Evolutionary conservation across 179 eudicot species (phyloP), one percentile per base, ranked within the genome.

Genomic region (Beta corolliflora): DNA sequence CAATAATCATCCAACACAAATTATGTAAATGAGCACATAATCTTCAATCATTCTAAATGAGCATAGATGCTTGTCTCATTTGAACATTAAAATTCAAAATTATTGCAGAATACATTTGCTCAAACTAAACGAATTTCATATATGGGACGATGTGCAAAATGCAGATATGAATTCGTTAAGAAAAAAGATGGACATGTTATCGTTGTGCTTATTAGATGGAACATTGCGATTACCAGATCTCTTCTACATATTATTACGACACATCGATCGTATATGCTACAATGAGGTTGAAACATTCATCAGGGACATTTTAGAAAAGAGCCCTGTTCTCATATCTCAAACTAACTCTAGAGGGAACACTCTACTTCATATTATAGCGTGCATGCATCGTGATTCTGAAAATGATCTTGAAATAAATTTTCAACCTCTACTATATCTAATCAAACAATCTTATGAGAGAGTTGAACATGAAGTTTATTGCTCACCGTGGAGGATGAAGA

Each of bases 401-500:
- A 31, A 0, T 31, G 23, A 14, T 7, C 54, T 7, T n/a, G 2
- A 56, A 0, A 5, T 58, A n/a, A n/a, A n/a, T 31, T 2, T 2
- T 14, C 68, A 21, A 0, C 41, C 58, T 0, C 10, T 79, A 10
- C 36, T 70, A 7, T 0, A 9, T 36, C 4, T 9, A 16, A 69
- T 18, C 0, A 6, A 70, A 14, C 23, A 56, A 4, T 70, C 0
- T 14, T 70, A 41, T 14, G 53, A 21, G 2, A 56, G 70, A 9
- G 66, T 5, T 19, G 19, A 36, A 18, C 25, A 55, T 6, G 66
- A 41, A 13, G 52, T 68, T 4, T 78, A 55, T 9, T 78, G 18
- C 12, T 66, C 81, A 7, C 75, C 76, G 1, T 79, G 81, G 81
- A 69, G 25, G 56, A 45, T 70, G 56, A 79, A 58, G 55, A 79